Base-by-base conservation (phyloP, 148 eudicot genomes). In the Rhododendron simsii region DNA sequence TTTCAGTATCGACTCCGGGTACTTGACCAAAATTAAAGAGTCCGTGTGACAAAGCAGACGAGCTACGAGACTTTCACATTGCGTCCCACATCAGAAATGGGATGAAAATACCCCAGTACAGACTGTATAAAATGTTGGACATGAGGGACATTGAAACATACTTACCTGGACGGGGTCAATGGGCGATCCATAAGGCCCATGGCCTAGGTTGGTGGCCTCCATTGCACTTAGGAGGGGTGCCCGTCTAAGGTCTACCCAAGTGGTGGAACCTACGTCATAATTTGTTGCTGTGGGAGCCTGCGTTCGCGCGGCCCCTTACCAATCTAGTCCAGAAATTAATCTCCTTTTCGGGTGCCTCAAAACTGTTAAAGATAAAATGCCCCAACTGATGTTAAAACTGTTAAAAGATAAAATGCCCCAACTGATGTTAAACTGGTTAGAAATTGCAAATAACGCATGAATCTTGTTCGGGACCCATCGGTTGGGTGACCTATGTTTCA, bases 131-230 rank as follows among this genome's bases (percentile, higher is more conserved):
- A 13, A 12, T 51, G 16, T 51, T 13, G 14, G 55, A 51, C 15
- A 11, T 51, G 55, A 51, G 15, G 3, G 5, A 7, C 61, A 2
- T 55, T 15, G 1, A 15, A 83, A 86, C 90, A 87, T 89, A 94
- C 96, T 91, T 94, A 94, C 94, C 96, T 94, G 93, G 96, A 94
- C 93, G 93, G 93, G 96, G 96, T 91, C 86, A 78, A 88, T 94
- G 96, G 91, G 91, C 47, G 91, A 92, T 94, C 96, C 91, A 30
- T 47, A 89, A 90, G 92, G 87, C 84, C 87, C 91, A 89, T 92
- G 87, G 93, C 91, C 92, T 92, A 91, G 93, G 90, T 86, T 88
- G 91, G 90, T 87, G 92, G 88, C 91, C 87, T 89, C 92, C 95
- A 93, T 91, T 92, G 94, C 94, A 93, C 93, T 80, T 18, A 11